These are phyloP conservation scores for Yamadazyma atmosphaerica DNA, from an alignment of 1,139 yeast genomes.

Conservation along the genomic window DNA sequence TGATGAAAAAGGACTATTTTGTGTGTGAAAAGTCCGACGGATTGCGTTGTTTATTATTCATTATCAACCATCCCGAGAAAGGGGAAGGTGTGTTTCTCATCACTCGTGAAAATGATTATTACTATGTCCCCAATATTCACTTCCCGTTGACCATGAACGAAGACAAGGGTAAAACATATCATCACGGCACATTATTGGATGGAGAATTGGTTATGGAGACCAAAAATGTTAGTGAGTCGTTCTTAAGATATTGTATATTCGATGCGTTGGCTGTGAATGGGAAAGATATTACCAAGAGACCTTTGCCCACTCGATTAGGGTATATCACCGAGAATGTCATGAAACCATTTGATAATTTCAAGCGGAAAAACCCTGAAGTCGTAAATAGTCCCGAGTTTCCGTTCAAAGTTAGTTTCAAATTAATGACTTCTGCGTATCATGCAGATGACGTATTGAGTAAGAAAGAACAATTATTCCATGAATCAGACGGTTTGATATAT, in stretches of 20 bases:
- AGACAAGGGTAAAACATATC: slow-evolving; percentile 56
- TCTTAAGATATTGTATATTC: slow-evolving; percentile 76
- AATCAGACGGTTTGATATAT: slow-evolving; percentile 90
- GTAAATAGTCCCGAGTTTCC: slow-evolving; percentile 71
- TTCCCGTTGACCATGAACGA: slow-evolving; percentile 62
- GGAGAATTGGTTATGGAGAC: slow-evolving; percentile 80
- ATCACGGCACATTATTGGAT: slow-evolving; percentile 86
- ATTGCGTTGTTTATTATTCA: slow-evolving; percentile 70
- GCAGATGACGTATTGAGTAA: slow-evolving; percentile 74
- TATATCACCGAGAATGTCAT: slow-evolving; percentile 81
- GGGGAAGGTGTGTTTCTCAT: slow-evolving; percentile 75
- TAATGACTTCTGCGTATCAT: slow-evolving; percentile 82
- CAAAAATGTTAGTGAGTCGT: slow-evolving; percentile 47
- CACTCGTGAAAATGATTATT: slow-evolving; percentile 86
- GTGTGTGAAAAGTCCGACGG: slow-evolving; percentile 98
- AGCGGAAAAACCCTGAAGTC: slow-evolving; percentile 68
- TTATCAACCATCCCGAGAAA: slow-evolving; percentile 67
- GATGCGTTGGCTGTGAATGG: slow-evolving; percentile 89
- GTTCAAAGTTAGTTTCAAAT: slow-evolving; percentile 79
- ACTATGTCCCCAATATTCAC: slow-evolving; percentile 77
- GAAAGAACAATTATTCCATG: slow-evolving; percentile 76
- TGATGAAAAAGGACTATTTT: slow-evolving; percentile 62
- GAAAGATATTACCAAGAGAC: slow-evolving; percentile 63
- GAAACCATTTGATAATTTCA: slow-evolving; percentile 75
- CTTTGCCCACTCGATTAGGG: slow-evolving; percentile 79